Conservation (phyloP, 2,329 filamentous ascomycete species). For the Xylariaceae sp. region DNA sequence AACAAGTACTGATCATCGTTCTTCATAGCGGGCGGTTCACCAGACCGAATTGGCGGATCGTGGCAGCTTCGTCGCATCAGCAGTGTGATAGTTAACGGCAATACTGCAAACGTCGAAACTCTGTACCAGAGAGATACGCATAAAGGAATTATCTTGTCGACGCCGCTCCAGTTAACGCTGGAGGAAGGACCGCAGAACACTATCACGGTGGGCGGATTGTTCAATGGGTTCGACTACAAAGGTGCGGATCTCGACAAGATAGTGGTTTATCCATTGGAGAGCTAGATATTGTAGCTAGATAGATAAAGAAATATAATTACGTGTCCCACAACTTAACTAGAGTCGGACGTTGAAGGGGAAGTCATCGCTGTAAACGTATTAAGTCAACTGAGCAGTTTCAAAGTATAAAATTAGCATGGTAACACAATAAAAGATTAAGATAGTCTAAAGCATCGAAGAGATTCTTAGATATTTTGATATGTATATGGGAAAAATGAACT, state of each 20-base stretch:
- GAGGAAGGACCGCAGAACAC: constrained; percentile 54
- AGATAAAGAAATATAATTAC: neutral
- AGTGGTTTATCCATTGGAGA: constrained; percentile 61
- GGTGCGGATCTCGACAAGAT: constrained; percentile 62
- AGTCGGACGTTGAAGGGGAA: neutral
- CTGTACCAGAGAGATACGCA: constrained; percentile 57
- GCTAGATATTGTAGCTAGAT: constrained; percentile 2
- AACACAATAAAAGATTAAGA: no score
- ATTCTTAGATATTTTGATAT: no score
- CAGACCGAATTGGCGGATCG: constrained; percentile 60
- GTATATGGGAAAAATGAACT: no score
- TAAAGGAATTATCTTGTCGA: constrained; percentile 62
- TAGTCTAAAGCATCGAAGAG: no score
- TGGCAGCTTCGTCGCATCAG: constrained; percentile 64
- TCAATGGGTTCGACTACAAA: constrained; percentile 58
- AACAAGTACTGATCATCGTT: neutral
- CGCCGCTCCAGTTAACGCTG: constrained; percentile 57
- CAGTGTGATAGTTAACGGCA: constrained; percentile 61
- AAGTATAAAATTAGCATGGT: no score
- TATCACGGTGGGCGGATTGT: constrained; percentile 60
- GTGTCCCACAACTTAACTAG: neutral
- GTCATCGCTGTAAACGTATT: no score
- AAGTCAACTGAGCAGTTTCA: no score
- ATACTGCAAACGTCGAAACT: constrained; percentile 52
- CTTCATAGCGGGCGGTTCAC: constrained; percentile 49